Evolutionary conservation across 352 stramenopile species (phyloP).

Genomic region (Pythium rishiriense): DNA sequence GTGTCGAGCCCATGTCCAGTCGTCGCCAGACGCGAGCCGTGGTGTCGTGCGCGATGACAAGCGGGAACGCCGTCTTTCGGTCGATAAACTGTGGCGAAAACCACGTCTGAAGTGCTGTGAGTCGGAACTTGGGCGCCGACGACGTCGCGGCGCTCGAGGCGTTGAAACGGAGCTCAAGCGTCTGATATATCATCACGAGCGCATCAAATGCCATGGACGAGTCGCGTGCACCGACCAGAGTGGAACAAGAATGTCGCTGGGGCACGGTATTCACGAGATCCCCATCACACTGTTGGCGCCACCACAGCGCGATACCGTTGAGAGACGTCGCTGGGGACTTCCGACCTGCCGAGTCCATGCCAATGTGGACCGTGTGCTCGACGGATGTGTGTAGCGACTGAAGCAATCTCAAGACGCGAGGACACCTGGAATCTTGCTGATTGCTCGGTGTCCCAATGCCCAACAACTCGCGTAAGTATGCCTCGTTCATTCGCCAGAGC

Average conservation of each 20-base stretch:
- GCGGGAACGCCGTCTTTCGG: slow-evolving; percentile 27
- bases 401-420: not conserved
- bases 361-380: not conserved
- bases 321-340: not conserved
- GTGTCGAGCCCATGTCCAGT: slow-evolving; percentile 27
- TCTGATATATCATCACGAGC: slow-evolving; percentile 33
- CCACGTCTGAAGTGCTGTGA: slow-evolving; percentile 39
- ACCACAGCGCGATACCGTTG: slow-evolving; percentile 6
- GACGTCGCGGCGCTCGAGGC: slow-evolving; percentile 33
- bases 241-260: not conserved
- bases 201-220: slow-evolving; percentile 1
- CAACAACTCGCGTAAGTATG: slow-evolving; percentile 27
- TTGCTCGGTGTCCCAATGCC: not conserved
- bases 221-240: not conserved
- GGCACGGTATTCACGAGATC: not conserved
- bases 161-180: slow-evolving; percentile 50
- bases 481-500: slow-evolving; percentile 37
- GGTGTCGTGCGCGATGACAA: slow-evolving; percentile 29
- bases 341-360: not conserved
- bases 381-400: not conserved
- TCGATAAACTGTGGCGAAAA: slow-evolving; percentile 36
- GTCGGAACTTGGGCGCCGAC: slow-evolving; percentile 39
- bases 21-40: slow-evolving; percentile 34
- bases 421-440: slow-evolving; percentile 1
- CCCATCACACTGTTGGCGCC: slow-evolving; percentile 2